A percentile compares a stretch with the other conserved stretches of the same genome.
phyloP scores from a whole-genome alignment of 2,329 filamentous ascomycete genomes.

The Calonectria hawksworthii region DNA sequence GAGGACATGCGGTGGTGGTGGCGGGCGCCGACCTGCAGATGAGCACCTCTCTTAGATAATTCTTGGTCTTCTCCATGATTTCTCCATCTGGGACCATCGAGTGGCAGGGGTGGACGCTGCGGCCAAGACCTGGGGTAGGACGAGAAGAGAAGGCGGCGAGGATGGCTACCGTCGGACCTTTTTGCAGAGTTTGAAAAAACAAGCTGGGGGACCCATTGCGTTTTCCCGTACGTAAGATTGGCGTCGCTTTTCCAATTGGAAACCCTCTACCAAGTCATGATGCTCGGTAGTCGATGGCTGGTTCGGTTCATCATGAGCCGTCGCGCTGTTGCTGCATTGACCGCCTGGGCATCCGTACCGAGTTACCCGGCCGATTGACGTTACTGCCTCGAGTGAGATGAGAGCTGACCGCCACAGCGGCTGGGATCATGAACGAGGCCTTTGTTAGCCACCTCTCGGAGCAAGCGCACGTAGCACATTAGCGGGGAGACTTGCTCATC shows the following conservation, averaged over 20 bases:
- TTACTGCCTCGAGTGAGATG: conserved; percentile 10
- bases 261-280: conserved; percentile 1
- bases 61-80: conserved; percentile 16
- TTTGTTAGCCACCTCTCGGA: conserved; percentile 12
- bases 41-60: neutral
- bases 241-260: conserved; percentile 1
- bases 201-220: neutral
- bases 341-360: conserved; percentile 25
- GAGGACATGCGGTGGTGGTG: conserved; percentile 5
- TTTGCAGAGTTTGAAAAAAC: neutral
- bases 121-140: conserved; percentile 42
- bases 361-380: conserved; percentile 35
- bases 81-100: conserved; percentile 20
- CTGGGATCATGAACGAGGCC: conserved; percentile 25
- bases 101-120: conserved; percentile 26
- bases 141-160: conserved; percentile 21
- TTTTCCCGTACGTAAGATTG: conserved; percentile 14
- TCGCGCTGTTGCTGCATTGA: conserved; percentile 16
- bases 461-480: conserved; percentile 18
- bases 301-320: conserved; percentile 4
- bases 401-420: conserved; percentile 31
- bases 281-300: conserved; percentile 11
- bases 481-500: conserved; percentile 26
- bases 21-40: neutral
- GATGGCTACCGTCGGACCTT: conserved; percentile 13